These are phyloP conservation scores for Vinca minor DNA, from an alignment of 257 asterid genomes.

Conservation along the genomic window DNA sequence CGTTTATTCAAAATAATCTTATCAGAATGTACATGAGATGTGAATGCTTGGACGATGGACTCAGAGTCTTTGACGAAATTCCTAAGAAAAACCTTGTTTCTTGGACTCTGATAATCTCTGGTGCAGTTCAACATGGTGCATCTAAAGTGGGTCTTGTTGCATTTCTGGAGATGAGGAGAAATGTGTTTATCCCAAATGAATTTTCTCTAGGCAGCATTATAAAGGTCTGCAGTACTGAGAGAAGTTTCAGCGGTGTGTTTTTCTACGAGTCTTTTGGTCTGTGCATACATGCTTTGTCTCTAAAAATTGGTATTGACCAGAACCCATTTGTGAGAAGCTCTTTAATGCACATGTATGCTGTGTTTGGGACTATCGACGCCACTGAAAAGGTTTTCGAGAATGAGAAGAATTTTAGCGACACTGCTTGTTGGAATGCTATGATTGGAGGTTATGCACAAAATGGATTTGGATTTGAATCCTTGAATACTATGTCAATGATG, in stretches of 20 bases:
- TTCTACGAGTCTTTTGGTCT: background rate
- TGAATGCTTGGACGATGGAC: constrained; percentile 39
- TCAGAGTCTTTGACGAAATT: constrained; percentile 49
- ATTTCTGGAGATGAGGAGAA: constrained; percentile 13
- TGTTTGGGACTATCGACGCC: constrained; percentile 3
- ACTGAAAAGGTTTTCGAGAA: constrained; percentile 7
- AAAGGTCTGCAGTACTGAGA: constrained; percentile 5
- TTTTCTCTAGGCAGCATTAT: constrained; percentile 18
- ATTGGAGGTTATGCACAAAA: constrained; percentile 14
- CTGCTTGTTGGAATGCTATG: constrained; percentile 21
- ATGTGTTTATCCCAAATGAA: constrained; percentile 18
- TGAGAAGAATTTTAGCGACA: constrained; percentile 3
- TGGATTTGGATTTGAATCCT: constrained; percentile 12
- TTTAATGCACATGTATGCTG: constrained; percentile 13
- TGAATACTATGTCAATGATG: constrained; percentile 15
- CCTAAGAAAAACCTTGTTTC: constrained; percentile 43
- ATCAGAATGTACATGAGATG: constrained; percentile 48
- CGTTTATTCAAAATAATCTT: constrained; percentile 46
- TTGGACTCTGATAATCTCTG: constrained; percentile 36
- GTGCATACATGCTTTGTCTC: constrained; percentile 11
- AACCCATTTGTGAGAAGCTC: constrained; percentile 16
- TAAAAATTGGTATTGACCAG: constrained; percentile 10
- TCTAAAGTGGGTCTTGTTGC: constrained; percentile 4
- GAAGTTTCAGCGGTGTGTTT: background rate
- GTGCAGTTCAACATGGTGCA: constrained; percentile 15